phyloP scores from a whole-genome alignment of 176 grass and related monocot genomes.

The Avena insularis region DNA sequence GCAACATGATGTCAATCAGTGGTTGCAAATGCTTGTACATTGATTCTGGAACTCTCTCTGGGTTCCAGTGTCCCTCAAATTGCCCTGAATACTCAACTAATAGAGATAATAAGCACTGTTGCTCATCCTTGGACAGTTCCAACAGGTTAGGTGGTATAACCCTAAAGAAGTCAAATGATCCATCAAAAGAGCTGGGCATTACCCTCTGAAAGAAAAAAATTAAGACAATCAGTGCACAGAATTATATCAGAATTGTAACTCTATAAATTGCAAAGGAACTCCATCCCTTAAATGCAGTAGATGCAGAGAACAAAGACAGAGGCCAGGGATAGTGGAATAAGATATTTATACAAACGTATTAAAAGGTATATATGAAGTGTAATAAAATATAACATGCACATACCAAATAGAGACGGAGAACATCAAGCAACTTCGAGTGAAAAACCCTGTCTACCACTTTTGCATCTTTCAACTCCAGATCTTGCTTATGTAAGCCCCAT shows the following conservation, averaged over 20 bases:
- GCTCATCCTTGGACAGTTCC: slow-evolving; percentile 69
- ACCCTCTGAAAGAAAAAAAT: slow-evolving; percentile 53
- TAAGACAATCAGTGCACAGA: slow-evolving; percentile 2
- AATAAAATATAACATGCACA: slow-evolving; percentile 33
- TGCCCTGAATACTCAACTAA: slow-evolving; percentile 70
- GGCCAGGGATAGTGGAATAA: background rate
- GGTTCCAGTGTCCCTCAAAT: slow-evolving; percentile 47
- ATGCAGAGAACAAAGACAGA: slow-evolving; percentile 32
- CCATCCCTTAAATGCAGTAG: slow-evolving; percentile 11
- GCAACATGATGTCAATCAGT: slow-evolving; percentile 63
- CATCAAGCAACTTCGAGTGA: slow-evolving; percentile 85
- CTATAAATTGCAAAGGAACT: slow-evolving; percentile 25
- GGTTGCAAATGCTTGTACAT: slow-evolving; percentile 94
- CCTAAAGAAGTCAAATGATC: slow-evolving; percentile 87
- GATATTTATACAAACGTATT: slow-evolving; percentile 27
- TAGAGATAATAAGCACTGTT: slow-evolving; percentile 73
- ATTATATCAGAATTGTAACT: slow-evolving; percentile 39
- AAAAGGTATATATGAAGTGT: slow-evolving; percentile 31
- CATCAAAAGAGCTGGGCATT: slow-evolving; percentile 83
- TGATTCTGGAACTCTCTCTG: slow-evolving; percentile 67
- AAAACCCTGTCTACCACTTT: slow-evolving; percentile 64
- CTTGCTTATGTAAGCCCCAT: slow-evolving; percentile 73
- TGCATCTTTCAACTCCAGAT: slow-evolving; percentile 40
- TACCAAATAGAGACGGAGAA: slow-evolving; percentile 85
- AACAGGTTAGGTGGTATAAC: slow-evolving; percentile 71